A percentile compares a stretch with the other conserved stretches of the same genome.
These are phyloP conservation scores for Penicillium alfredii DNA, from an alignment of 495 filamentous ascomycete genomes.

Conservation along the genomic window DNA sequence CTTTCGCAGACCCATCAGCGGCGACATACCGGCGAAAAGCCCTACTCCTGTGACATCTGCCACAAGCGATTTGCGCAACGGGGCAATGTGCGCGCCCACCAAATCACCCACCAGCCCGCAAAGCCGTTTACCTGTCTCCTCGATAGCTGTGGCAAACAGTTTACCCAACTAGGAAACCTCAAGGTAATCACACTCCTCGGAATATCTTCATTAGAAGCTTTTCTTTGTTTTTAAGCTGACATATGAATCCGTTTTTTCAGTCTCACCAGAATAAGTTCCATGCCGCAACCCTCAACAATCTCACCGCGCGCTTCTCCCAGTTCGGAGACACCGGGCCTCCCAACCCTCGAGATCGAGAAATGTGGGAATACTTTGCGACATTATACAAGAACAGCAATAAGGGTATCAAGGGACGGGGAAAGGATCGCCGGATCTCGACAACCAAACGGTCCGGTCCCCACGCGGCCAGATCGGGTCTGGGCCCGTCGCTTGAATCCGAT, in stretches of 20 bases:
- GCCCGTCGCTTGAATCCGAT: conserved; percentile 18
- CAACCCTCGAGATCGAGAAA: conserved; percentile 61
- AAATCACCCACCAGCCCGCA: conserved; percentile 67
- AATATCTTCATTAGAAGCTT: neutral
- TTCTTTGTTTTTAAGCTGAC: conserved; percentile 5
- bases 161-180: conserved; percentile 83
- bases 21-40: conserved; percentile 80
- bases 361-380: conserved; percentile 80
- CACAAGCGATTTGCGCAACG: conserved; percentile 77
- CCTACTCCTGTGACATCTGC: conserved; percentile 78
- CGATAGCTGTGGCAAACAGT: conserved; percentile 76
- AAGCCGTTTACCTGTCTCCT: conserved; percentile 80
- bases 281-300: conserved; percentile 57
- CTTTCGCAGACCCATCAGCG: conserved; percentile 67
- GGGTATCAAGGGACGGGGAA: conserved; percentile 88
- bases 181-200: conserved; percentile 50
- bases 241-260: too few species aligned
- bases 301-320: conserved; percentile 68
- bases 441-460: conserved; percentile 21
- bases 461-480: conserved; percentile 9
- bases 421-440: conserved; percentile 55
- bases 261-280: conserved; percentile 96
- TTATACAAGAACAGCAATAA: conserved; percentile 94
- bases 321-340: conserved; percentile 57
- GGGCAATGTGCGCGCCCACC: conserved; percentile 83